Percentiles rank a stretch among this genome's conserved stretches.
These are phyloP conservation scores for Cladosporium sphaerospermum DNA, from an alignment of 2,329 filamentous ascomycete species.

Conservation along the genomic window DNA sequence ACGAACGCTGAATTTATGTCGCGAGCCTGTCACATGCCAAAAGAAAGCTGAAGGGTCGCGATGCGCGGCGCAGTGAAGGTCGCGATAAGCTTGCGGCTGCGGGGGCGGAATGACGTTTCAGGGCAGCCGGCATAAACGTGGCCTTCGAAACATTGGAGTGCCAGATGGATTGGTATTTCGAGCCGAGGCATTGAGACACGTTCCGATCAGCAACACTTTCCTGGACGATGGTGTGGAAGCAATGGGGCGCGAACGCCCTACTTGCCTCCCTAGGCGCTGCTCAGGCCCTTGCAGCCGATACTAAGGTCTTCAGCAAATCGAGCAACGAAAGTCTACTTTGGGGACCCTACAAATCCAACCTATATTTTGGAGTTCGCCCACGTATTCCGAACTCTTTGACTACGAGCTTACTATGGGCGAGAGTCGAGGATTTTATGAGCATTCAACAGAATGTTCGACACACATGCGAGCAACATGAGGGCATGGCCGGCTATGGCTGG, in stretches of 20 bases:
- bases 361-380: slow-evolving; percentile 88
- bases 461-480: slow-evolving; percentile 92
- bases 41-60: neutral
- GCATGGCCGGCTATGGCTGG: slow-evolving; percentile 95
- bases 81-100: too few relatives aligned
- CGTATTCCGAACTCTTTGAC: slow-evolving; percentile 74
- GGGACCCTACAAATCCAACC: slow-evolving; percentile 89
- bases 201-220: neutral
- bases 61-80: neutral
- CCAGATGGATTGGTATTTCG: neutral
- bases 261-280: slow-evolving; percentile 19
- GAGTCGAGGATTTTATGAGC: slow-evolving; percentile 69
- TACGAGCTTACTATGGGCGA: slow-evolving; percentile 82
- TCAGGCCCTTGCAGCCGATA: slow-evolving; percentile 16
- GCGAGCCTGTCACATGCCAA: slow-evolving; percentile 7
- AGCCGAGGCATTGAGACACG: slow-evolving; percentile 6
- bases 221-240: slow-evolving; percentile 18
- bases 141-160: slow-evolving; percentile 4
- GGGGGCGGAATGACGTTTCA: slow-evolving; percentile 6
- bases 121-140: slow-evolving; percentile 3
- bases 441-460: slow-evolving; percentile 78
- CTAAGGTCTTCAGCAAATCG: slow-evolving; percentile 34
- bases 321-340: slow-evolving; percentile 84
- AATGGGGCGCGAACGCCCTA: slow-evolving; percentile 19
- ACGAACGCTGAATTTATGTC: too few relatives aligned